Evolutionary conservation across 2,329 filamentous ascomycete genomes (phyloP), one percentile per base, ranked within the genome.

Genomic region (Ophiobolus disseminans): DNA sequence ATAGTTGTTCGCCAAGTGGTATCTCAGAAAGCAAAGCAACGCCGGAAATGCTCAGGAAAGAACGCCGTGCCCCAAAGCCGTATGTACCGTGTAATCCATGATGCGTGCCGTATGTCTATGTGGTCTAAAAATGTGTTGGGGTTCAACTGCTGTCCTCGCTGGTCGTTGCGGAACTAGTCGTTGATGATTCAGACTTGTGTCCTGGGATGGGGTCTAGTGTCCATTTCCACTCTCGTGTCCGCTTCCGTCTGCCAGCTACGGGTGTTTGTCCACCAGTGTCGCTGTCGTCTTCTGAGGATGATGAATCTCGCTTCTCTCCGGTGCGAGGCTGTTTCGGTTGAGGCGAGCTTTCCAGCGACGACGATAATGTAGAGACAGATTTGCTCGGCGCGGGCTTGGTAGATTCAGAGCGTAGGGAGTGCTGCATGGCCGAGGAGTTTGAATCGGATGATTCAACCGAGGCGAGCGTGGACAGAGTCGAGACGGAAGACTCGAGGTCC

Each of bases 151-250:
- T 70, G 48, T 70, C 67, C n/a, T 68, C 62, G 43, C 58, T 63
- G 13, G 54, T 55, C 4, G 55, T 56, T 7, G 57, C 45, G 10
- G 63, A 61, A 43, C 60, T 65, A 17, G 41, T 23, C 19, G 52
- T 52, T 9, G 65, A 58, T 4, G 63, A 60, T 14, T 57, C 37
- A n/a, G 60, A 61, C 35, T 59, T 62, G 56, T 52, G 53, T 4
- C 50, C 53, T 4, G 67, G 58, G 19, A 80, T 53, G 9, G 80
- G 76, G 1, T 77, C 80, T 9, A 85, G 66, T 1, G 82, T 85
- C 82, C 82, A 85, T 37, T 76, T 73, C 82, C 82, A 85, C 57
- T 82, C 77, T 16, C 82, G 68, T 20, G 77, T 77, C 30, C 79
- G 75, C 63, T 84, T 84, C 50, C 73, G 74, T 19, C 80, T 78